These are phyloP conservation scores for Xylariaceae sp. DNA, from an alignment of 2,329 filamentous ascomycete genomes.

Conservation along the genomic window DNA sequence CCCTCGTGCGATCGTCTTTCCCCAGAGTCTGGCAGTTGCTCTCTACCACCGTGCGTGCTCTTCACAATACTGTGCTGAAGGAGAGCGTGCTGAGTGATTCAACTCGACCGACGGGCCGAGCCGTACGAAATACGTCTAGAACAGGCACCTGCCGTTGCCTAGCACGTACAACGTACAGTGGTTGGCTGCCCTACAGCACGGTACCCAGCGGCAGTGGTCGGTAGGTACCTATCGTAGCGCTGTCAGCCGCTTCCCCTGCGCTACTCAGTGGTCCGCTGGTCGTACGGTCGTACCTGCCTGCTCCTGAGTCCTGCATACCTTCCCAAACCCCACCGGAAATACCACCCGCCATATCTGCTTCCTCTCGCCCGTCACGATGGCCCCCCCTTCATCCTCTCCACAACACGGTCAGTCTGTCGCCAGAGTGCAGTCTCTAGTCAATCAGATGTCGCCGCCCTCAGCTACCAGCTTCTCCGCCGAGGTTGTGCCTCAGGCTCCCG, in stretches of 20 bases:
- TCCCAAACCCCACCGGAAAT: constrained; percentile 6
- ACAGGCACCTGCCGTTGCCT: background rate
- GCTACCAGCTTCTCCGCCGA: constrained; percentile 70
- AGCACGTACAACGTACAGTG: too few relatives aligned
- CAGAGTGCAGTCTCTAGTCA: constrained; percentile 58
- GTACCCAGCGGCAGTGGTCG: too few relatives aligned
- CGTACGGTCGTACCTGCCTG: too few relatives aligned
- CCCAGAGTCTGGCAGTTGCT: too few relatives aligned
- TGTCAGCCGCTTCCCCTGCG: too few relatives aligned
- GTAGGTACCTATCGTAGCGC: too few relatives aligned
- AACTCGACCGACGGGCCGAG: background rate
- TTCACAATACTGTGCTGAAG: too few relatives aligned
- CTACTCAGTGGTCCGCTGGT: too few relatives aligned
- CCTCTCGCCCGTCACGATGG: constrained; percentile 32
- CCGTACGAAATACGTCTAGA: too few relatives aligned
- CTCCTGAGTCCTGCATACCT: background rate
- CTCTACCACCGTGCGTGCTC: too few relatives aligned
- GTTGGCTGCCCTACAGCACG: too few relatives aligned
- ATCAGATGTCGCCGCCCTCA: constrained; percentile 64
- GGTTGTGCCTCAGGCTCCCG: constrained; percentile 81
- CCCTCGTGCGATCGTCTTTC: background rate
- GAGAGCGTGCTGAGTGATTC: background rate
- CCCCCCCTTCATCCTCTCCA: constrained; percentile 44
- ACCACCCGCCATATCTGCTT: background rate
- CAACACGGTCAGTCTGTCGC: constrained; percentile 43